A percentile compares a stretch with the other conserved stretches of the same genome.
Evolutionary conservation across 2,329 filamentous ascomycete genomes (phyloP).

Genomic region (Curvularia sp.): DNA sequence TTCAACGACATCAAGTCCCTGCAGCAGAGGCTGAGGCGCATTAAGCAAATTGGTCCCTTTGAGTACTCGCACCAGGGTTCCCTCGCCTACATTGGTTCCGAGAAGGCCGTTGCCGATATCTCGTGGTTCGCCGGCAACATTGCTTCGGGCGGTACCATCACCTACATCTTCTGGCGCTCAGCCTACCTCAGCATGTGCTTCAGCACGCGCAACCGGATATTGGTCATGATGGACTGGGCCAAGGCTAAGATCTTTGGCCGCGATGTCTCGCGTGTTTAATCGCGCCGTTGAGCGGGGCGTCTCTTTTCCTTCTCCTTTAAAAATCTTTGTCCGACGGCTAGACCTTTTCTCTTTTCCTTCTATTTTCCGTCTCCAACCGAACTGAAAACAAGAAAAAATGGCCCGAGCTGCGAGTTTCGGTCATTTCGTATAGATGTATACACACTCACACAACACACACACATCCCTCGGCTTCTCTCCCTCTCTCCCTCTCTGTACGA

Average conservation of each 20-base stretch:
- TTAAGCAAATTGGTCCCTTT: slow-evolving; percentile 97
- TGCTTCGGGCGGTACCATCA: slow-evolving; percentile 89
- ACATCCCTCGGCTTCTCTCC: not conserved
- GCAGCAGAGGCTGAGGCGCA: slow-evolving; percentile 84
- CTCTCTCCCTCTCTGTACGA: slow-evolving; percentile 5
- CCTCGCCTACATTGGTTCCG: slow-evolving; percentile 96
- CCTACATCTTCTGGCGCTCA: slow-evolving; percentile 97
- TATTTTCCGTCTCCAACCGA: not conserved
- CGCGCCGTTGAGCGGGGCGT: not conserved
- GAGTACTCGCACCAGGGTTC: slow-evolving; percentile 98
- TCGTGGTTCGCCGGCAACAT: slow-evolving; percentile 97
- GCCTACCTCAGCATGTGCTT: slow-evolving; percentile 99
- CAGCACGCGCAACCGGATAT: slow-evolving; percentile 93
- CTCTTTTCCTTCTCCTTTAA: not conserved
- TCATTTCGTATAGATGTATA: slow-evolving; percentile 3
- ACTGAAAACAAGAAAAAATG: slow-evolving; percentile 2
- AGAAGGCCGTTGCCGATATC: slow-evolving; percentile 97
- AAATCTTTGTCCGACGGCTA: not conserved
- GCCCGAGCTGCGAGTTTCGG: not conserved
- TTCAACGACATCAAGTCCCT: slow-evolving; percentile 81
- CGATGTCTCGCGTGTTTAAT: slow-evolving; percentile 79
- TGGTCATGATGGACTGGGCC: slow-evolving; percentile 93
- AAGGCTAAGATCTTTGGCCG: slow-evolving; percentile 97
- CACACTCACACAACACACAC: slow-evolving; percentile 1
- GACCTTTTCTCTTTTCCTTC: not conserved